Conservation (phyloP, 129 eudicot genomes). For the Chrysanthemum seticuspe region DNA sequence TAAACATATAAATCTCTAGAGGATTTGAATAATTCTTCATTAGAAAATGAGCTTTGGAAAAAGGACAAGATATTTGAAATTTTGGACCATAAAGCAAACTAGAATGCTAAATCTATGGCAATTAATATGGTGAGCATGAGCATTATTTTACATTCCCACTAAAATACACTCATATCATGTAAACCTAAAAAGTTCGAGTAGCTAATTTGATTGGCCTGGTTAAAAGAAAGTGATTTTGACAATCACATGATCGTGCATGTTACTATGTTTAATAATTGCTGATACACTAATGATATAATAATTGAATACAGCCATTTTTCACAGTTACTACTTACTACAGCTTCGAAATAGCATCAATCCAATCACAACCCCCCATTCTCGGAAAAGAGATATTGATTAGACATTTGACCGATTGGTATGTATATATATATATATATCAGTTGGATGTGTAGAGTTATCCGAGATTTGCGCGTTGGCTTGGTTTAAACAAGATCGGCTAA, state of each 20-base stretch:
- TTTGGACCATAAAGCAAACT: conserved; percentile 34
- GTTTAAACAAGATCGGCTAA: no score
- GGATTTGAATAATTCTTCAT: not conserved
- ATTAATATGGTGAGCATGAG: conserved; percentile 11
- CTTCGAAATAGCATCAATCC: not conserved
- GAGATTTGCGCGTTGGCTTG: no score
- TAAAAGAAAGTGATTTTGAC: conserved; percentile 27
- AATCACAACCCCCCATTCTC: not conserved
- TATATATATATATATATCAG: not conserved
- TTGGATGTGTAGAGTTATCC: not conserved
- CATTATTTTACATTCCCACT: conserved; percentile 12
- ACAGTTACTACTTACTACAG: not conserved
- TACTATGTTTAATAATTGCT: not conserved
- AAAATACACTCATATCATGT: conserved; percentile 14
- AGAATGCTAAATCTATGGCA: conserved; percentile 13
- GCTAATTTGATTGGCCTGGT: conserved; percentile 19
- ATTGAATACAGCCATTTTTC: not conserved
- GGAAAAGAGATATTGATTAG: not conserved
- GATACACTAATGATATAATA: not conserved
- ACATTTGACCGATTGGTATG: not conserved
- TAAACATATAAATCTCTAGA: not conserved
- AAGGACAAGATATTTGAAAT: not conserved
- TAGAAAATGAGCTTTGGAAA: conserved; percentile 8
- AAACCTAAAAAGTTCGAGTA: conserved; percentile 6
- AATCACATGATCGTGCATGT: not conserved